Base-by-base conservation (phyloP, 768 basidiomycete genomes). In the Mycena indigotica region DNA sequence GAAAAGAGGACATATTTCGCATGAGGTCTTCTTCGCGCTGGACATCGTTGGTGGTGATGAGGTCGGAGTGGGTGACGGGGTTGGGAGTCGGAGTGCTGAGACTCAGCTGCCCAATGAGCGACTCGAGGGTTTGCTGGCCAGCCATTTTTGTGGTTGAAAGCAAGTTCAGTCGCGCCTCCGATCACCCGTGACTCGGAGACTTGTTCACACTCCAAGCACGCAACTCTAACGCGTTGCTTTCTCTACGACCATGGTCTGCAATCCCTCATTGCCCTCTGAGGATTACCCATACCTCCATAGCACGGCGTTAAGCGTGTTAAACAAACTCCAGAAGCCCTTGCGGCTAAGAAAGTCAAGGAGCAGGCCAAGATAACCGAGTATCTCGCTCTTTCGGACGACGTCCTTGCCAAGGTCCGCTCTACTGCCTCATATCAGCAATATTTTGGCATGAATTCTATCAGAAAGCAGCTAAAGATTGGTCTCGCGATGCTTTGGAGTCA, bases 21-120 rank as follows among this genome's bases (percentile, higher is more conserved):
- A 94, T 77, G 5, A 98, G 83, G 74, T 98, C 95, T 73, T 98
- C 96, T 76, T 97, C 96, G 46, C 93, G 87, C 63, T 88, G 82
- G 28, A 97, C 70, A 71, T 98, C 94, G 52, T 84, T 80, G 38
- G 84, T 73, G 5, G 85, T 77, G 64, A 98, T 79, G 57, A 98
- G 80, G 58, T 87, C 77, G 6, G 91, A 82, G 66, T 95, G 85
- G 0, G 88, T 90, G 41, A 81, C 75, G 5, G 94, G 94, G 2
- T 83, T 88, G 15, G 96, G 96, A 52, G 88, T 75, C 17, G 96
- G 96, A 52, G 83, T 80, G 3, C 95, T 91, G 61, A 99, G 75
- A 2, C 96, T 95, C 68, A 98, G 95, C 45, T 80, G 71, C 3
- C 79, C 73, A 15, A 78, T 71, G 28, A 92, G 67, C 13, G 80